A percentile compares a stretch with the other conserved stretches of the same genome.
Conservation (phyloP, 306 rosid genomes). For the Lathyrus sativus region DNA sequence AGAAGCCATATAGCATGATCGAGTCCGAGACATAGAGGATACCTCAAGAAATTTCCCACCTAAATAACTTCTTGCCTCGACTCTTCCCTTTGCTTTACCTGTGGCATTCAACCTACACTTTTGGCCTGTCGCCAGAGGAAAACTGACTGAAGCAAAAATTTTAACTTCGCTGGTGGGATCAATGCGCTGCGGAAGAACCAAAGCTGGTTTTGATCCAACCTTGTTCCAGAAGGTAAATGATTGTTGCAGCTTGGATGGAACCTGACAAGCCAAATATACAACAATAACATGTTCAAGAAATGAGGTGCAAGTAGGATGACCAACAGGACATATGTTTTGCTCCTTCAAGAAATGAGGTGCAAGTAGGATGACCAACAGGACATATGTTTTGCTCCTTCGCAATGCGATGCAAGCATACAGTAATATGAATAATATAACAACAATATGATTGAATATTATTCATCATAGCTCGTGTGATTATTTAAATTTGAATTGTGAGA, state of each 20-base stretch:
- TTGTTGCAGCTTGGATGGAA: constrained; percentile 64
- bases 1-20: constrained; percentile 32
- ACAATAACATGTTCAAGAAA: constrained; percentile 32
- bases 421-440: neutral
- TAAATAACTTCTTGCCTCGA: constrained; percentile 45
- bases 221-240: constrained; percentile 63
- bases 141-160: constrained; percentile 52
- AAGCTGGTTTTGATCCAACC: constrained; percentile 39
- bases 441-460: constrained; percentile 21
- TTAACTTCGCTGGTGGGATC: constrained; percentile 26
- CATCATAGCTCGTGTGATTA: constrained; percentile 10
- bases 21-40: constrained; percentile 38
- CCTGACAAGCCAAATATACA: constrained; percentile 54
- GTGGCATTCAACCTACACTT: constrained; percentile 53
- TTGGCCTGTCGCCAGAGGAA: constrained; percentile 46
- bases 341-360: constrained; percentile 29
- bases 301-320: constrained; percentile 3
- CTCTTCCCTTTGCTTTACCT: constrained; percentile 42
- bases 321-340: neutral
- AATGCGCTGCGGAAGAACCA: constrained; percentile 26
- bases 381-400: constrained; percentile 14
- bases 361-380: neutral
- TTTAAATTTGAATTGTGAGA: constrained; percentile 6
- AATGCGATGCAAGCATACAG: neutral
- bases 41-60: constrained; percentile 37